Base-by-base conservation (phyloP, 2,329 filamentous ascomycete species). In the Beauveria pseudobassiana region DNA sequence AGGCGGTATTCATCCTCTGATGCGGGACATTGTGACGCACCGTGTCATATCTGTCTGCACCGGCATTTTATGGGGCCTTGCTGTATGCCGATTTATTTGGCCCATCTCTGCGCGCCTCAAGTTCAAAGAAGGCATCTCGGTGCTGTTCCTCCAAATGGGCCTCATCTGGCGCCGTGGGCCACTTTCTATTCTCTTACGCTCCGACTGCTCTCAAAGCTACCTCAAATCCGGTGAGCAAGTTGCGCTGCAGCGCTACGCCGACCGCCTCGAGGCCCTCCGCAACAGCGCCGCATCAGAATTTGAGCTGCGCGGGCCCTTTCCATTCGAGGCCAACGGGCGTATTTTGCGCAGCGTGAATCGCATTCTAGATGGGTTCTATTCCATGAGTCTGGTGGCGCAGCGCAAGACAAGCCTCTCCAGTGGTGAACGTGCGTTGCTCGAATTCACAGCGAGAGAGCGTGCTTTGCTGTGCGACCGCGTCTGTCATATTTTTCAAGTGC, bases 151-250 rank as follows among this genome's bases (percentile, higher is more conserved):
- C 6, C 89, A 93, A 59, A 93, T 97, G 88, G 89, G 90, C 9
- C 80, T 97, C 38, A 91, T 96, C 66, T 97, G 93, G 93, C 93
- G 91, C 74, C 85, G 91, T 42, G 91, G 95, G 8, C 93, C 93
- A 0, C 78, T 96, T n/a, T 87, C 89, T 3, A 86, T 87, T 10
- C 81, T 96, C 63, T 77, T 86, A 1, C 82, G 85, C 59, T 82
- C 79, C 60, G 78, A 82, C 67, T 76, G 74, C 63, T 77, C 78
- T 4, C 77, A 80, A 24, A 83, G 84, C 2, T 96, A 95, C 72
- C 90, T 96, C 80, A 87, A 87, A 66, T 82, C 90, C 1, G 83
- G 87, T n/a, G 93, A 96, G 73, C 91, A 95, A 70, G 83, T 89
- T 3, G 87, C 90, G 43, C 80, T 97, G 62, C 91, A 95, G 69